phyloP scores from a whole-genome alignment of 1,139 yeast species.

The Pichia sp. region DNA sequence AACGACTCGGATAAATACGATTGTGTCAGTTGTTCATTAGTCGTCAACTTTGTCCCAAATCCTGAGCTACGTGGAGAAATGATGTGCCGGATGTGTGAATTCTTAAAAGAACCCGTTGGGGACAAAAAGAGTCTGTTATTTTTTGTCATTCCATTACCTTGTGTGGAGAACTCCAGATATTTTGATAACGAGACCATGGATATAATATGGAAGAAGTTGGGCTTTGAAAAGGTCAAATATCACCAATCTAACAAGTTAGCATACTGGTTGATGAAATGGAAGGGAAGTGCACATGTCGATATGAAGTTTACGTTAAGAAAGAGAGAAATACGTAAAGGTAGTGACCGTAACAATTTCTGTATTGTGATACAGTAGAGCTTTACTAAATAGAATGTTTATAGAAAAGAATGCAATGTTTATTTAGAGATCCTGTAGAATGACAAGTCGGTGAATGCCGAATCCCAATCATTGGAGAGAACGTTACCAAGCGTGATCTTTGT shows the following conservation, averaged over 20 bases:
- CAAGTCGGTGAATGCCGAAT: constrained; percentile 27
- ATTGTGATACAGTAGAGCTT: constrained; percentile 30
- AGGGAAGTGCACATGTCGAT: constrained; percentile 30
- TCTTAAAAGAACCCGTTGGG: constrained; percentile 41
- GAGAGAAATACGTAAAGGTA: constrained; percentile 50
- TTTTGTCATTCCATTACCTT: constrained; percentile 85
- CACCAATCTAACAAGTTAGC: constrained; percentile 74
- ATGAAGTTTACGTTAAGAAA: constrained; percentile 35
- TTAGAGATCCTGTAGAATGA: constrained; percentile 16
- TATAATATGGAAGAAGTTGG: constrained; percentile 52
- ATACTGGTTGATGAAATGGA: constrained; percentile 67
- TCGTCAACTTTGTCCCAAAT: constrained; percentile 82
- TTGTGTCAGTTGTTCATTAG: constrained; percentile 79
- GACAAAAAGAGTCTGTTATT: constrained; percentile 40
- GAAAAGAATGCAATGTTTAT: neutral
- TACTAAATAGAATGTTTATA: neutral
- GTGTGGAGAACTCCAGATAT: constrained; percentile 80
- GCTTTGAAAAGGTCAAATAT: constrained; percentile 47
- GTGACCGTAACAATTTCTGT: constrained; percentile 63
- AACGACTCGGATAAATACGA: constrained; percentile 48
- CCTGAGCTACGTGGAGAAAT: constrained; percentile 72
- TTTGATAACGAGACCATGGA: constrained; percentile 47
- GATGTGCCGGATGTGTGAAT: constrained; percentile 60
- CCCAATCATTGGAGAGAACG: constrained; percentile 21
- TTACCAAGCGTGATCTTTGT: constrained; percentile 14